Percentiles rank a stretch among this genome's conserved stretches.
These are phyloP conservation scores for Lentinula sp. DNA, from an alignment of 768 basidiomycete species.

Conservation along the genomic window DNA sequence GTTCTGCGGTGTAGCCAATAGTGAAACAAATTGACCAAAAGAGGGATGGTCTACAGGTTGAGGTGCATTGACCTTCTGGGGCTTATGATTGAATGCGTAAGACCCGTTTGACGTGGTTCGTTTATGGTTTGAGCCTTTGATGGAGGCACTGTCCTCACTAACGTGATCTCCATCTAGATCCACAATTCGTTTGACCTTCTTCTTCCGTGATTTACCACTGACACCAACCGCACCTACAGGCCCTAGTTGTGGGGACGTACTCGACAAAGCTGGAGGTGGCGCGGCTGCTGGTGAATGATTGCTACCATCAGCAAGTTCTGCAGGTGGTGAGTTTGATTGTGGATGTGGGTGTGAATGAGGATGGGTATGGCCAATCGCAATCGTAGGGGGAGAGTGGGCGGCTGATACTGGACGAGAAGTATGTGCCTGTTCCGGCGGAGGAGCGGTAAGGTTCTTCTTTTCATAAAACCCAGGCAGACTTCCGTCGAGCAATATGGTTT, in stretches of 20 bases:
- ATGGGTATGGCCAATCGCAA: conserved; percentile 45
- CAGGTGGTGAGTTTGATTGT: conserved; percentile 15
- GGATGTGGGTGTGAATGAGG: conserved; percentile 13
- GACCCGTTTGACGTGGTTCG: conserved; percentile 25
- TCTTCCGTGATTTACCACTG: conserved; percentile 39
- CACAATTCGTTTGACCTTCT: conserved; percentile 73
- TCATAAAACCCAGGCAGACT: conserved; percentile 66
- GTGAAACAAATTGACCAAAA: conserved; percentile 3
- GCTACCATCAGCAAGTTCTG: conserved; percentile 8
- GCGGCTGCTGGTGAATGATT: conserved; percentile 14
- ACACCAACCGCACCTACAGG: conserved; percentile 29
- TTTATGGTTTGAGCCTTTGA: conserved; percentile 20
- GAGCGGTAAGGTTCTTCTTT: conserved; percentile 46
- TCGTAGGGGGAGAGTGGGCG: conserved; percentile 53
- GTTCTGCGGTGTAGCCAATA: not conserved
- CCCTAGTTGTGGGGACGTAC: conserved; percentile 38
- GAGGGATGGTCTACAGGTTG: not conserved
- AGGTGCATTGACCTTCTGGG: conserved; percentile 11
- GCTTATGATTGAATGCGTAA: conserved; percentile 16
- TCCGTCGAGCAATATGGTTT: conserved; percentile 72
- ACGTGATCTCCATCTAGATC: conserved; percentile 55
- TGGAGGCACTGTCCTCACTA: conserved; percentile 24
- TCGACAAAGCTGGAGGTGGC: conserved; percentile 33
- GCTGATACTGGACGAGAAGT: conserved; percentile 42
- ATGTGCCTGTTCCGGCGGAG: conserved; percentile 46